Evolutionary conservation across 208 protist genomes (phyloP), one percentile per base, ranked within the genome.

Genomic region (Crithidia brevicula): DNA sequence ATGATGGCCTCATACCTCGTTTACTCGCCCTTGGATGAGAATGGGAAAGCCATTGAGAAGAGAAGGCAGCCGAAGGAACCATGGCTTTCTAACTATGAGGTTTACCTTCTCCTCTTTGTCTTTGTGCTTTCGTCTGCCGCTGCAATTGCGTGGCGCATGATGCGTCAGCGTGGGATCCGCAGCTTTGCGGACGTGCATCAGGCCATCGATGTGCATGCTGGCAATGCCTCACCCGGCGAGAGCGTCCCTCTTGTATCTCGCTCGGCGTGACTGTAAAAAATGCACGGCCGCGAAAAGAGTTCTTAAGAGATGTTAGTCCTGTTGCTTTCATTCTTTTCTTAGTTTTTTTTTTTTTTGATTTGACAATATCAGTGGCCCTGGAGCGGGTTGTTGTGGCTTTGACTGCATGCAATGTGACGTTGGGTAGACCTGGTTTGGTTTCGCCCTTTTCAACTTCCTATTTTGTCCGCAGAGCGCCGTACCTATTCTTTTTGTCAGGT

Each of bases 1-100:
- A 97, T 97, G 89, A 96, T 97, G 90, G 33, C 51, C 4, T 91
- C 82, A 11, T 95, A 92, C 58, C 74, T 88, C 34, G 86, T 96
- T 18, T 83, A 86, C 62, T 54, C 46, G 4, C 62, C 59, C 9
- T 22, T 68, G 38, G 47, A 50, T 42, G 67, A 67, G 16, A 58
- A 63, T 4, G 67, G 76, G 23, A 73, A 51, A 27, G 47, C 56
- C 0, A 46, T 70, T 34, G 54, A 63, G 36, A 13, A 51, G 47
- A 28, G 16, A 13, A 40, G 36, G 36, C 10, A n/a, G n/a, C n/a
- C 36, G 36, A 40, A 1, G 36, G 36, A 45, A 30, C 25, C 27
- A 20, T 28, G 52, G 59, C 40, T 58, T 30, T 52, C 57, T 33
- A 50, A 27, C 3, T 64, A 52, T 0, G 52, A 72, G 20, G 47